Percentiles rank a stretch among this genome's conserved stretches.
phyloP scores from a whole-genome alignment of 768 basidiomycete species.

The Galerina marginata region DNA sequence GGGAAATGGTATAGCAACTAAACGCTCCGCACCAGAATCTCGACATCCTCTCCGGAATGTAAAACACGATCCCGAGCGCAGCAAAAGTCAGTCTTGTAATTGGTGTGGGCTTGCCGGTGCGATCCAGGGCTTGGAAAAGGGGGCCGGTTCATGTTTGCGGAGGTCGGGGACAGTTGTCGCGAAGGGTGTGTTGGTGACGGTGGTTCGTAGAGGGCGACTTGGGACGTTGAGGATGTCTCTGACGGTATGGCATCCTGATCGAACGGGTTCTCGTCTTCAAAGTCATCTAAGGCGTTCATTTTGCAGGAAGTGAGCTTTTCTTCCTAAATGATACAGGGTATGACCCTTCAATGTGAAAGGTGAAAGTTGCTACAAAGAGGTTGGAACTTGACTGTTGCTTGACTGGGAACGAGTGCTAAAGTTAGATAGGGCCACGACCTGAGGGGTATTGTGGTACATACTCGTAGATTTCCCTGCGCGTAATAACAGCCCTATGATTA shows the following conservation, averaged over 20 bases:
- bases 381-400: not conserved
- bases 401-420: not conserved
- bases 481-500: not conserved
- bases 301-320: not conserved
- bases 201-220: conserved; percentile 62
- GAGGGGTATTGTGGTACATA: not conserved
- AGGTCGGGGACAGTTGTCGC: conserved; percentile 52
- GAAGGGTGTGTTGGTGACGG: conserved; percentile 56
- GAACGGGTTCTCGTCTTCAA: conserved; percentile 75
- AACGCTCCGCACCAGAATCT: conserved; percentile 66
- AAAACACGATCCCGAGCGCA: conserved; percentile 76
- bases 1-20: conserved; percentile 7
- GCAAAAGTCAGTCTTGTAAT: conserved; percentile 80
- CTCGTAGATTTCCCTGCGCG: not conserved
- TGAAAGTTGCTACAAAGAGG: not conserved
- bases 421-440: not conserved
- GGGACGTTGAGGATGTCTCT: conserved; percentile 59
- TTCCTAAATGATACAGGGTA: not conserved
- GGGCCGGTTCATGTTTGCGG: conserved; percentile 39
- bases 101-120: conserved; percentile 54
- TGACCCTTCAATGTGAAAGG: not conserved
- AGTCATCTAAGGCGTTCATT: conserved; percentile 30
- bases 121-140: conserved; percentile 65
- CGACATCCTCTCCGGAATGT: conserved; percentile 82
- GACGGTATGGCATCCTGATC: conserved; percentile 55